Evolutionary conservation across 441 rosid species (phyloP).

Genomic region (Euphorbia corollata): DNA sequence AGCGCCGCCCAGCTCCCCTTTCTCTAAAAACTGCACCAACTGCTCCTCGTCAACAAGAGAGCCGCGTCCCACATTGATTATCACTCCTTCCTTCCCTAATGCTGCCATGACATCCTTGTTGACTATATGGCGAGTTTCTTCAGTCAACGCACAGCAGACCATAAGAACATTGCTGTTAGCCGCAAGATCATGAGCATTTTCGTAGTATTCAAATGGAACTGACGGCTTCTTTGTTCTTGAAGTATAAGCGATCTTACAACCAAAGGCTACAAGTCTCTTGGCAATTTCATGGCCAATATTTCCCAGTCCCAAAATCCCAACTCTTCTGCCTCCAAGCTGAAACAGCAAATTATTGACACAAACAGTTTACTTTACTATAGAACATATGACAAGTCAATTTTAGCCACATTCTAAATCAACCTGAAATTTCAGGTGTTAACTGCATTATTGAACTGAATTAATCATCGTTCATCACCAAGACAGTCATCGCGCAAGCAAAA

Average conservation of each 20-base stretch:
- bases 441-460: background rate
- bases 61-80: constrained; percentile 60
- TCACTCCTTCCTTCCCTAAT: constrained; percentile 52
- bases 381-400: background rate
- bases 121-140: constrained; percentile 40
- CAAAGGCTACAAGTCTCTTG: constrained; percentile 49
- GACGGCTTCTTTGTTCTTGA: constrained; percentile 41
- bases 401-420: background rate
- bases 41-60: constrained; percentile 52
- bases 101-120: constrained; percentile 41
- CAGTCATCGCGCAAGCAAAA: background rate
- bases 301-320: constrained; percentile 58
- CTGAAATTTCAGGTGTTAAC: background rate
- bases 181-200: constrained; percentile 37
- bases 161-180: constrained; percentile 38
- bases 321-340: constrained; percentile 49
- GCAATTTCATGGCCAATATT: constrained; percentile 45
- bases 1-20: constrained; percentile 51
- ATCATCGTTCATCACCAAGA: background rate
- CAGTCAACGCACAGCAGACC: constrained; percentile 36
- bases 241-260: constrained; percentile 45
- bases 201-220: constrained; percentile 30
- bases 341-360: background rate
- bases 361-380: background rate
- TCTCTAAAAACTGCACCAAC: constrained; percentile 32